Conservation (phyloP, 176 grass and related monocot genomes). For the Aegilops umbellulata region DNA sequence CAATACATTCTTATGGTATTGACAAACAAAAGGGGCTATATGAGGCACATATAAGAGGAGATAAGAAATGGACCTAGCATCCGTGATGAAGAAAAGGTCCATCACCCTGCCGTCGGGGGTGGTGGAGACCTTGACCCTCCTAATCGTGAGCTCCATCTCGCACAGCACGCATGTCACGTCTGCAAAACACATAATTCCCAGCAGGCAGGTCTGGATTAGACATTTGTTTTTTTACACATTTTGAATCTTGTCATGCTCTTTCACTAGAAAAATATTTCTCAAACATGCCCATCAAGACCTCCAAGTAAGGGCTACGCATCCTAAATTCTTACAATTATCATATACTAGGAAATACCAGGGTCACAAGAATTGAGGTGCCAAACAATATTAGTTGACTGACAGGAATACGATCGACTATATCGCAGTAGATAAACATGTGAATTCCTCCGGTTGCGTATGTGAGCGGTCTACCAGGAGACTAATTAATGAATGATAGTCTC, state of each 20-base stretch:
- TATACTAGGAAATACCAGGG: not conserved
- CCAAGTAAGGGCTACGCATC: not conserved
- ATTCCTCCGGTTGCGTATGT: not conserved
- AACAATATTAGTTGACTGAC: not conserved
- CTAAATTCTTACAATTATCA: not conserved
- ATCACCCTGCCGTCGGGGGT: constrained; percentile 74
- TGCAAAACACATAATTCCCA: constrained; percentile 39
- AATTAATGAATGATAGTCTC: not conserved
- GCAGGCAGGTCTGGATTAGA: not conserved
- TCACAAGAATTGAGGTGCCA: not conserved
- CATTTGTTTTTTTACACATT: not conserved
- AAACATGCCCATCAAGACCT: not conserved
- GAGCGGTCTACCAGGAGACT: not conserved
- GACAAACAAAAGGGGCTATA: not conserved
- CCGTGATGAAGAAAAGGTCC: constrained; percentile 88
- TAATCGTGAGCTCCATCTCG: constrained; percentile 72
- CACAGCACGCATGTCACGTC: constrained; percentile 69
- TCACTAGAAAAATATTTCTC: not conserved
- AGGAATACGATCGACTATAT: not conserved
- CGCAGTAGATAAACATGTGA: not conserved
- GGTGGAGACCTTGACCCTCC: constrained; percentile 84
- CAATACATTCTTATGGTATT: not conserved
- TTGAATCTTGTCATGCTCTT: not conserved
- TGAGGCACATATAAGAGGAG: not conserved
- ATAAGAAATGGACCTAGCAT: constrained; percentile 52